phyloP scores from a whole-genome alignment of 2,329 filamentous ascomycete species.

The Xylariaceae sp. region DNA sequence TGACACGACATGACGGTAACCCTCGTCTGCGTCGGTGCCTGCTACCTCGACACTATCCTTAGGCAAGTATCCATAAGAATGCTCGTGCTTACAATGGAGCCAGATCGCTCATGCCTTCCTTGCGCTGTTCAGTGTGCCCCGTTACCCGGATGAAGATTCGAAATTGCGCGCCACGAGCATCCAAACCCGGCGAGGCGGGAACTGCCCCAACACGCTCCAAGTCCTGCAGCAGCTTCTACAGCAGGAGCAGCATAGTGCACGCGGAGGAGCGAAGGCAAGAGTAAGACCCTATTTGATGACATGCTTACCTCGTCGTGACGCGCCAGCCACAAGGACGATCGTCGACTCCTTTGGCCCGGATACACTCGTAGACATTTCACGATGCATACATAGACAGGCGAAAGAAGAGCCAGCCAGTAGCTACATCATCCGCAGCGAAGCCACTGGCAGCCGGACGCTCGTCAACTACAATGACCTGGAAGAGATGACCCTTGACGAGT shows the following conservation, averaged over 20 bases:
- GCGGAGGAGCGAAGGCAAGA: conserved; percentile 22
- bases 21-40: conserved; percentile 60
- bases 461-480: conserved; percentile 64
- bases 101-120: conserved; percentile 10
- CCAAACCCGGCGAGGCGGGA: conserved; percentile 61
- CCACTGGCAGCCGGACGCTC: conserved; percentile 59
- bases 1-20: conserved; percentile 51
- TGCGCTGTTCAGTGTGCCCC: conserved; percentile 48
- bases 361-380: conserved; percentile 40
- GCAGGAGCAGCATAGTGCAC: conserved; percentile 9
- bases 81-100: too few species aligned
- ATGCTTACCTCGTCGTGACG: conserved; percentile 48
- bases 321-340: conserved; percentile 48
- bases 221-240: conserved; percentile 64
- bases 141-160: conserved; percentile 64
- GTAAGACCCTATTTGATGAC: conserved; percentile 42
- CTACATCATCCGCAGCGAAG: conserved; percentile 60
- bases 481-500: conserved; percentile 63
- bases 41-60: conserved; percentile 67
- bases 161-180: conserved; percentile 62
- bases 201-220: conserved; percentile 66
- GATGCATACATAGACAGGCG: conserved; percentile 55
- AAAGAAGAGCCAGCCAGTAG: conserved; percentile 56
- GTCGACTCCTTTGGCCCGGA: conserved; percentile 45
- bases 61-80: conserved; percentile 50